Percentiles rank a stretch among this genome's conserved stretches.
These are phyloP conservation scores for Multifurca ochricompacta DNA, from an alignment of 768 basidiomycete genomes.

Conservation along the genomic window DNA sequence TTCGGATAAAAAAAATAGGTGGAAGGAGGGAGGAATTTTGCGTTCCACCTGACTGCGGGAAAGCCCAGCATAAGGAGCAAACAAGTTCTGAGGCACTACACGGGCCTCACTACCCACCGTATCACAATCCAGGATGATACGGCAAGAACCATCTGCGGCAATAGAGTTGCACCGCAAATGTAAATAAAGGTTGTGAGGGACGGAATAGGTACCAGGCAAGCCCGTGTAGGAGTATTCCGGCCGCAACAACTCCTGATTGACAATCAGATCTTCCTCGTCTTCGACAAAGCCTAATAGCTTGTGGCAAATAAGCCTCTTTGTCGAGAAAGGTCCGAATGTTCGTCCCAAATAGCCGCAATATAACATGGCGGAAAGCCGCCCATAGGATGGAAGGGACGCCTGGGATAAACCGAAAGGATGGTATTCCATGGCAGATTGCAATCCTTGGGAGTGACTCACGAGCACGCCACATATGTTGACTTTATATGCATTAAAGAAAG, in stretches of 20 bases:
- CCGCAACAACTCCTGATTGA: slow-evolving; percentile 2
- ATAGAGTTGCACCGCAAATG: slow-evolving; percentile 13
- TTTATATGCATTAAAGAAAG: slow-evolving; percentile 4
- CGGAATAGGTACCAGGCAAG: slow-evolving; percentile 10
- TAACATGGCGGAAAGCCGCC: slow-evolving; percentile 2
- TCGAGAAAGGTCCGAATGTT: slow-evolving; percentile 3
- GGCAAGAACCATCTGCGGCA: not conserved
- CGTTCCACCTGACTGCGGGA: slow-evolving; percentile 5
- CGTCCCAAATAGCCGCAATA: slow-evolving; percentile 5
- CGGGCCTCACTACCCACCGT: not conserved
- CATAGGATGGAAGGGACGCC: not conserved
- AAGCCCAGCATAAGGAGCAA: slow-evolving; percentile 13
- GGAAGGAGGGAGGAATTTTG: slow-evolving; percentile 4
- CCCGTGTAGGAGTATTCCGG: slow-evolving; percentile 11
- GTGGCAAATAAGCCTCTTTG: slow-evolving; percentile 10
- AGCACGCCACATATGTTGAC: too few relatives aligned
- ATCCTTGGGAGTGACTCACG: not conserved
- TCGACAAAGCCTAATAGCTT: slow-evolving; percentile 3
- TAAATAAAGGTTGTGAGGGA: slow-evolving; percentile 5
- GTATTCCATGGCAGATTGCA: not conserved
- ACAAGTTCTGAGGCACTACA: slow-evolving; percentile 8
- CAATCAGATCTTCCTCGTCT: slow-evolving; percentile 10
- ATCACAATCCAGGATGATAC: slow-evolving; percentile 8
- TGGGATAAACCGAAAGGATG: not conserved
- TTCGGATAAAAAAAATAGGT: slow-evolving; percentile 6